Evolutionary conservation across 202 grass and related monocot species (phyloP).

Genomic region (Zoysia matrella): DNA sequence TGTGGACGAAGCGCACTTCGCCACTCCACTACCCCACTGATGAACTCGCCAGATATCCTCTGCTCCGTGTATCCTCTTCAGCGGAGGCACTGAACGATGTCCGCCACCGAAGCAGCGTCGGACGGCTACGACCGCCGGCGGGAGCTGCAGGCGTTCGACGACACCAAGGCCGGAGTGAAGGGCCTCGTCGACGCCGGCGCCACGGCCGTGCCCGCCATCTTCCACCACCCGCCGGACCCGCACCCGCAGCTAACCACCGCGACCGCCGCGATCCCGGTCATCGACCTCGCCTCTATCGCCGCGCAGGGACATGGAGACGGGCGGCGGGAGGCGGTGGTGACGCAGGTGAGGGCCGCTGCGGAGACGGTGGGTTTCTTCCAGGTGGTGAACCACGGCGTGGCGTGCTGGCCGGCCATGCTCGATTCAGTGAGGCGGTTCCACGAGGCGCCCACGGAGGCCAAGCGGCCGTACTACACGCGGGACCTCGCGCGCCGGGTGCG

Average conservation of each 20-base stretch:
- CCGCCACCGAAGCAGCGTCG: neutral
- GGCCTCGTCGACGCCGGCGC: constrained; percentile 25
- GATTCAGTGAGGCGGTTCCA: constrained; percentile 12
- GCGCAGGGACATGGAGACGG: neutral
- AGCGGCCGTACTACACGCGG: constrained; percentile 15
- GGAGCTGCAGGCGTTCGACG: constrained; percentile 1
- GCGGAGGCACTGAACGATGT: neutral
- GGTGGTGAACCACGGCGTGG: neutral
- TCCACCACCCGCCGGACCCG: constrained; percentile 1
- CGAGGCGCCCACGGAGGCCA: neutral
- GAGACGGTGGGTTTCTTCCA: constrained; percentile 35
- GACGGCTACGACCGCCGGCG: neutral
- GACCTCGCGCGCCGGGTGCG: neutral
- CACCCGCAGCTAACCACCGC: no score
- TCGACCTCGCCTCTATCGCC: constrained; percentile 3
- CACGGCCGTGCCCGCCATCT: constrained; percentile 21
- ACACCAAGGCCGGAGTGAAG: no score
- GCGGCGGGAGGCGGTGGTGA: neutral
- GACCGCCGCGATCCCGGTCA: neutral
- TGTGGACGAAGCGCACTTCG: no score
- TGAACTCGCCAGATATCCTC: no score
- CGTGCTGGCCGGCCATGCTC: constrained; percentile 6
- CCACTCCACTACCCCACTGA: no score
- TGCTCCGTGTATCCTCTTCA: no score
- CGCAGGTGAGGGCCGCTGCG: neutral